Evolutionary conservation across 1,284 basidiomycete genomes (phyloP).

Genomic region (Trichosporon inkin): DNA sequence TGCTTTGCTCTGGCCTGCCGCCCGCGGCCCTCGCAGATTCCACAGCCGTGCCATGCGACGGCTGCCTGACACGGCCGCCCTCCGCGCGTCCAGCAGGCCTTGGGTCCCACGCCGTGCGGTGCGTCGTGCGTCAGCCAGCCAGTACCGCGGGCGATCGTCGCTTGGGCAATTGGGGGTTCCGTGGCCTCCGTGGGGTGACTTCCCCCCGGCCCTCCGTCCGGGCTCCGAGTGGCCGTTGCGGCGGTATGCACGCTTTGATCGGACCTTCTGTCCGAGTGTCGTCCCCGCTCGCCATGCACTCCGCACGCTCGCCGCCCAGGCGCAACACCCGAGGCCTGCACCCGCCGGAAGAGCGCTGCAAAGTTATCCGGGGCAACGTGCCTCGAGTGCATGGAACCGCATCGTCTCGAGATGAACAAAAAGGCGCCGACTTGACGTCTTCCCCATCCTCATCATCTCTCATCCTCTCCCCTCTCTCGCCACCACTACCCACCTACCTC

Average conservation of each 20-base stretch:
- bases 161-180: neutral
- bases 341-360: constrained; percentile 1
- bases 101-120: too few relatives aligned
- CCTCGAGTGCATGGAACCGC: neutral
- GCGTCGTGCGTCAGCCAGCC: too few relatives aligned
- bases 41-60: too few relatives aligned
- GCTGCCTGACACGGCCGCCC: too few relatives aligned
- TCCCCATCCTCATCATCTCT: constrained; percentile 5
- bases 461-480: constrained; percentile 4
- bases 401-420: constrained; percentile 8
- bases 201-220: constrained; percentile 4
- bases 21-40: too few relatives aligned
- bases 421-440: constrained; percentile 2
- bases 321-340: neutral
- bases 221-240: constrained; percentile 1
- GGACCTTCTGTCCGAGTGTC: constrained; percentile 6
- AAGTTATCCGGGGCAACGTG: constrained; percentile 6
- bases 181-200: constrained; percentile 6
- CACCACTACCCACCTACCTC: neutral
- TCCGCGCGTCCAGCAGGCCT: too few relatives aligned
- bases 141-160: neutral
- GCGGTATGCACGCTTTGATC: constrained; percentile 4
- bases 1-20: too few relatives aligned
- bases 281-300: neutral
- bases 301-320: neutral